phyloP scores from a whole-genome alignment of 768 basidiomycete species.

The Leccinum imitatum region DNA sequence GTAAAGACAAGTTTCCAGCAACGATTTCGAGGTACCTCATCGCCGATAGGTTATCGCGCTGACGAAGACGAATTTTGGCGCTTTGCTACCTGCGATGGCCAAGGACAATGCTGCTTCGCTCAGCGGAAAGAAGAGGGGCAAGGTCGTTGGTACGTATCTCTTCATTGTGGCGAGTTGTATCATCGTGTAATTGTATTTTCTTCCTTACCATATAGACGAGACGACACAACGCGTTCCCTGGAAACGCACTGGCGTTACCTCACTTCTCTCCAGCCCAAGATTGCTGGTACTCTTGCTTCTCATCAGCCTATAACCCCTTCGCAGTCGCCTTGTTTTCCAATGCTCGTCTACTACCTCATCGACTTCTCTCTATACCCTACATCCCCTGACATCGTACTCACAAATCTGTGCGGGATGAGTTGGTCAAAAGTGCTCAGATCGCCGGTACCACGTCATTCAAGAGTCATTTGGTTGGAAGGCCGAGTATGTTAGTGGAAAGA shows the following conservation, averaged over 20 bases:
- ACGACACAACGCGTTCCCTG: conserved; percentile 59
- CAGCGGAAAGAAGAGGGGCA: conserved; percentile 34
- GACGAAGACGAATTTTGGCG: conserved; percentile 56
- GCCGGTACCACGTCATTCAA: conserved; percentile 96
- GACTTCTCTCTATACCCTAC: conserved; percentile 74
- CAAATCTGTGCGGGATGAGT: conserved; percentile 72
- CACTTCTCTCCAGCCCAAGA: conserved; percentile 85
- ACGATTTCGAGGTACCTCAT: conserved; percentile 31
- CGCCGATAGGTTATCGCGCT: conserved; percentile 43
- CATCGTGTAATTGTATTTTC: not conserved
- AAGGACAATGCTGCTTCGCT: conserved; percentile 68
- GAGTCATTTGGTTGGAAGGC: conserved; percentile 80
- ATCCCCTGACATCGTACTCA: conserved; percentile 61
- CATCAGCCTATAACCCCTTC: conserved; percentile 62
- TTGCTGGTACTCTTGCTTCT: conserved; percentile 69
- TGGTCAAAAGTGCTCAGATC: conserved; percentile 87
- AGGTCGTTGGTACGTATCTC: conserved; percentile 35
- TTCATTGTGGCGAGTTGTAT: conserved; percentile 2
- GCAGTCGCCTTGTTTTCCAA: conserved; percentile 60
- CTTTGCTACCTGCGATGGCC: conserved; percentile 35
- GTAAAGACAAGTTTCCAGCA: conserved; percentile 23
- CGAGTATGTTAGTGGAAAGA: conserved; percentile 86
- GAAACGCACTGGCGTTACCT: conserved; percentile 88
- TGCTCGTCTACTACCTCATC: conserved; percentile 68
- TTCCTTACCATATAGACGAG: conserved; percentile 40